Evolutionary conservation across 768 basidiomycete genomes (phyloP).

Genomic region (Galerina sulciceps): DNA sequence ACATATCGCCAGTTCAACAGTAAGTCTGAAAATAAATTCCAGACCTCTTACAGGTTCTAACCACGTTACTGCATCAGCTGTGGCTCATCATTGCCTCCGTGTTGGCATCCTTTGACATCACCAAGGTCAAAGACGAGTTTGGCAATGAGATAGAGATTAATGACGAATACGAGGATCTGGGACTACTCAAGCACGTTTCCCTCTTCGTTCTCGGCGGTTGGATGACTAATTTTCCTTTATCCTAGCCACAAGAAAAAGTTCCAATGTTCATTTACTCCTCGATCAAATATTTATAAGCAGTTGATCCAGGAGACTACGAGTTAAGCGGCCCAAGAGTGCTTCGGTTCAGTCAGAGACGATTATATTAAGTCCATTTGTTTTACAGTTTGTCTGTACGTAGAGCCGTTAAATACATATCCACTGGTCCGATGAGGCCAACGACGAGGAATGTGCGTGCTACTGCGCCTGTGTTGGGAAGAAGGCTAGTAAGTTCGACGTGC

Average conservation of each 20-base stretch:
- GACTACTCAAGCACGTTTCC: slow-evolving; percentile 1
- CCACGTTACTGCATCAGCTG: slow-evolving; percentile 21
- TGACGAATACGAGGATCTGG: slow-evolving; percentile 5
- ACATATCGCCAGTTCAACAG: slow-evolving; percentile 10
- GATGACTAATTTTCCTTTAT: background rate
- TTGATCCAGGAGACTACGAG: too few relatives aligned
- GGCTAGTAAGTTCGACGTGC: too few relatives aligned
- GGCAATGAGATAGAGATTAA: slow-evolving; percentile 36
- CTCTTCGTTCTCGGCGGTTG: background rate
- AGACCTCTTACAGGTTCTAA: background rate
- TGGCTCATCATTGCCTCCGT: slow-evolving; percentile 35
- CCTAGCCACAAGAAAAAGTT: background rate
- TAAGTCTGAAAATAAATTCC: background rate
- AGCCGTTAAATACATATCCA: too few relatives aligned
- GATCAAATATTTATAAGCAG: background rate
- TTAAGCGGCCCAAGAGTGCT: too few relatives aligned
- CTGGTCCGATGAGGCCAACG: too few relatives aligned
- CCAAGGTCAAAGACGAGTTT: slow-evolving; percentile 30
- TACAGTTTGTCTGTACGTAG: too few relatives aligned
- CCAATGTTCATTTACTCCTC: background rate
- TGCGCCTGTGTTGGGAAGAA: too few relatives aligned
- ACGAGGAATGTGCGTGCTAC: too few relatives aligned
- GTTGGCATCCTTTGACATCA: slow-evolving; percentile 37
- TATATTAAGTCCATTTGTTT: too few relatives aligned
- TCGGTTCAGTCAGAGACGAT: too few relatives aligned